Percentiles rank a stretch among this genome's conserved stretches.
Evolutionary conservation across 345 rosid species (phyloP).

Genomic region (Excoecaria agallocha): DNA sequence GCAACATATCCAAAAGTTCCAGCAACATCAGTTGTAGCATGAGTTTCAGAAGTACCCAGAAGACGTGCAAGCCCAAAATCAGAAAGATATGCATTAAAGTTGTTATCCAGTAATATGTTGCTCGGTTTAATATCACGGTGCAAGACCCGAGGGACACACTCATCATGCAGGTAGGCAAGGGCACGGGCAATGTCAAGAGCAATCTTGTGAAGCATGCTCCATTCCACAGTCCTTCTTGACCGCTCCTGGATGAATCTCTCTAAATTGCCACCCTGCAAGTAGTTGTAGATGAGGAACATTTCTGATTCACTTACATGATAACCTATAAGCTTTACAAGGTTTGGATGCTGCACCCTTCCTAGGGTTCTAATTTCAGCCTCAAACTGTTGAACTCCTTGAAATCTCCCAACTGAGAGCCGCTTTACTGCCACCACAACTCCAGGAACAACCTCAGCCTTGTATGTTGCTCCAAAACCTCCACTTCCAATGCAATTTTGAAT

Average conservation of each 20-base stretch:
- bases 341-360: constrained; percentile 49
- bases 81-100: constrained; percentile 48
- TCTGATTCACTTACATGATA: constrained; percentile 50
- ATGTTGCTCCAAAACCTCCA: constrained; percentile 57
- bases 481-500: constrained; percentile 50
- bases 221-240: constrained; percentile 35
- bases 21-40: constrained; percentile 57
- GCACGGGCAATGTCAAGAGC: constrained; percentile 56
- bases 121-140: constrained; percentile 59
- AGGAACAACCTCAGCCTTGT: constrained; percentile 48
- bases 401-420: constrained; percentile 50
- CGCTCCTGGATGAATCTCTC: constrained; percentile 52
- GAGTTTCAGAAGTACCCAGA: constrained; percentile 53
- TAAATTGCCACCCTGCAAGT: constrained; percentile 54
- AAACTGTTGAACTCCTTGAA: constrained; percentile 55
- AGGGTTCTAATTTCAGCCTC: constrained; percentile 52
- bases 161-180: constrained; percentile 49
- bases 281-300: constrained; percentile 53
- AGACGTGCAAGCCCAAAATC: constrained; percentile 57
- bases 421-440: constrained; percentile 50
- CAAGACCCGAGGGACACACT: constrained; percentile 47
- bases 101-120: constrained; percentile 47
- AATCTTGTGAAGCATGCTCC: constrained; percentile 53
- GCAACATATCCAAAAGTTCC: constrained; percentile 60
- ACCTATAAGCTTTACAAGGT: constrained; percentile 52